Evolutionary conservation across 164 flowering plant genomes (phyloP).

Genomic region (Sextonia rubra): DNA sequence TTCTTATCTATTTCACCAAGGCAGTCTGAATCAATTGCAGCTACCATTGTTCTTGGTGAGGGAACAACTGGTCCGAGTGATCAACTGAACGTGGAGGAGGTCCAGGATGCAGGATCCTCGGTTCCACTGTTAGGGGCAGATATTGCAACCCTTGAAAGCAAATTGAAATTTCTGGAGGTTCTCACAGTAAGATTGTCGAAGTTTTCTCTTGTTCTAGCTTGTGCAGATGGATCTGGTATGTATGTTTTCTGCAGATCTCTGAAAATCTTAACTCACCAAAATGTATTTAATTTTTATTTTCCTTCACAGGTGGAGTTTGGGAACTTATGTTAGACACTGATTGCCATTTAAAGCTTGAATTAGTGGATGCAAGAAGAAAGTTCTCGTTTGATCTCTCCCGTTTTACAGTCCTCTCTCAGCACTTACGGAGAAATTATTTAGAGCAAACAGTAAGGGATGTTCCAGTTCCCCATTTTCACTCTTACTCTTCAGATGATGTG

Average conservation of each 20-base stretch:
- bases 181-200: conserved; percentile 38
- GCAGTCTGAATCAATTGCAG: conserved; percentile 21
- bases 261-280: background rate
- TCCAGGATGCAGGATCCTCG: conserved; percentile 11
- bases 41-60: conserved; percentile 2
- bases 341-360: conserved; percentile 32
- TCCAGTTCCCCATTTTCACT: conserved; percentile 42
- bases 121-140: conserved; percentile 7
- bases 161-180: conserved; percentile 30
- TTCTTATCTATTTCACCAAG: conserved; percentile 22
- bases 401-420: conserved; percentile 49
- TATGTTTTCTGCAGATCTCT: background rate
- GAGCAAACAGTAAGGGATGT: conserved; percentile 23
- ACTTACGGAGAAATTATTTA: conserved; percentile 15
- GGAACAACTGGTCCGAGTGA: conserved; percentile 12
- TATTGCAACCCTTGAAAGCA: conserved; percentile 12
- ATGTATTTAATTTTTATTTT: background rate
- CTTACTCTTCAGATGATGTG: conserved; percentile 20
- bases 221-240: conserved; percentile 56
- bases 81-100: conserved; percentile 12
- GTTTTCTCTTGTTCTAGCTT: conserved; percentile 45
- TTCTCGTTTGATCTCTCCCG: conserved; percentile 40
- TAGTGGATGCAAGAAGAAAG: conserved; percentile 33
- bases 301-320: conserved; percentile 50
- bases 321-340: conserved; percentile 55